Base-by-base conservation (phyloP, 257 asterid genomes). In the Prunella vulgaris region DNA sequence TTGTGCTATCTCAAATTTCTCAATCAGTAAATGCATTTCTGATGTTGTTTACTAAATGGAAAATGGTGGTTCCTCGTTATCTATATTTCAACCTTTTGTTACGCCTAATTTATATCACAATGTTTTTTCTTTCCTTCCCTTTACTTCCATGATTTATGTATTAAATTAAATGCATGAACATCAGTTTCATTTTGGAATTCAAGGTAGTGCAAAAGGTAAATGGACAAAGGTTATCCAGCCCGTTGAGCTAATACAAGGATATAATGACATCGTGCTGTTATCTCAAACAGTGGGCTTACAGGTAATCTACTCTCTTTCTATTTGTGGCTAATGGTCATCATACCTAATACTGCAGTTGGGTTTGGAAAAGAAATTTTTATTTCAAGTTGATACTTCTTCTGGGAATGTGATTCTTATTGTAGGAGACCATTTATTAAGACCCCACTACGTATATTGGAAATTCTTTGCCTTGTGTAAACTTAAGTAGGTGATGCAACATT, bases 241-340 rank as follows among this genome's bases (percentile, higher is more conserved):
- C 46, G 76, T 90, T 75, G 72, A 81, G 56, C 88, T 93, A 33
- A 64, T 69, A 40, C 85, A 82, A 79, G 98, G 98, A 66, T 83
- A 83, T 83, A 90, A 90, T 69, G 93, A 93, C 71, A 76, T 90
- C 74, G 49, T 78, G 27, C 77, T 93, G 67, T 75, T 93, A 77
- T 85, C 97, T 72, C 83, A 90, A 82, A 87, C 98, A 37, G 84
- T 90, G 71, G 98, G 97, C 66, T 84, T 90, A 86, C 98, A 93
- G 96, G 97, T 93, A 80, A 70, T 71, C 63, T 71, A 37, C 53
- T 38, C 78, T 37, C 10, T 66, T 18, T 53, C 64, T 61, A 66
- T 46, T 51, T 10, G 27, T 58, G 38, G 60, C 59, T 68, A 61
- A 25, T 61, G 66, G 72, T 68, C 64, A 46, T 77, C 40, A 53